Evolutionary conservation across 169 alveolate species (phyloP).

Genomic region (Plasmodium chabaudi): DNA sequence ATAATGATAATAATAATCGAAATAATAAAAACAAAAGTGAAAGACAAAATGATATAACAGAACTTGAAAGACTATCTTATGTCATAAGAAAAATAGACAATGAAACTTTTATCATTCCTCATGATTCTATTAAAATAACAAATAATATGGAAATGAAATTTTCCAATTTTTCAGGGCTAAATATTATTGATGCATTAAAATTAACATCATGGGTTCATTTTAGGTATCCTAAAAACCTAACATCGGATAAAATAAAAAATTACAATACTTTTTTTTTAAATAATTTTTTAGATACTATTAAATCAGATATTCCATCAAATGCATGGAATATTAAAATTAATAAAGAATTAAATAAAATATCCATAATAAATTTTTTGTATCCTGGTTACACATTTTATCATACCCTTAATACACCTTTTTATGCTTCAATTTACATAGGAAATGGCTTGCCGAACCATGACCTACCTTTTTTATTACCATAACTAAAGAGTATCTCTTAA

Average conservation of each 20-base stretch:
- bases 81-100: conserved; percentile 36
- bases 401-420: conserved; percentile 56
- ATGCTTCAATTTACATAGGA: conserved; percentile 65
- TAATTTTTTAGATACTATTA: conserved; percentile 63
- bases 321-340: conserved; percentile 64
- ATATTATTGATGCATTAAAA: conserved; percentile 62
- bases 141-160: conserved; percentile 62
- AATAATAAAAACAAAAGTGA: conserved; percentile 16
- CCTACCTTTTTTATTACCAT: conserved; percentile 63
- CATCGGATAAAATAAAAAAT: conserved; percentile 61
- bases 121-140: conserved; percentile 54
- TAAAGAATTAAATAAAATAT: conserved; percentile 51
- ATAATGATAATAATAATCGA: conserved; percentile 7
- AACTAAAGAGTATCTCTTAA: background rate
- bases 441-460: conserved; percentile 49
- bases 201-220: conserved; percentile 75
- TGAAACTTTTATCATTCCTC: conserved; percentile 62
- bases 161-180: conserved; percentile 45
- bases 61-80: conserved; percentile 34
- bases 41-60: conserved; percentile 24
- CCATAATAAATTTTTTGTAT: conserved; percentile 34
- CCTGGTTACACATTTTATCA: conserved; percentile 66
- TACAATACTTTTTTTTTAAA: conserved; percentile 55
- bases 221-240: conserved; percentile 65
- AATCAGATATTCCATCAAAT: conserved; percentile 46